Conservation (phyloP, 176 grass and related monocot genomes). For the Lolium multiflorum region DNA sequence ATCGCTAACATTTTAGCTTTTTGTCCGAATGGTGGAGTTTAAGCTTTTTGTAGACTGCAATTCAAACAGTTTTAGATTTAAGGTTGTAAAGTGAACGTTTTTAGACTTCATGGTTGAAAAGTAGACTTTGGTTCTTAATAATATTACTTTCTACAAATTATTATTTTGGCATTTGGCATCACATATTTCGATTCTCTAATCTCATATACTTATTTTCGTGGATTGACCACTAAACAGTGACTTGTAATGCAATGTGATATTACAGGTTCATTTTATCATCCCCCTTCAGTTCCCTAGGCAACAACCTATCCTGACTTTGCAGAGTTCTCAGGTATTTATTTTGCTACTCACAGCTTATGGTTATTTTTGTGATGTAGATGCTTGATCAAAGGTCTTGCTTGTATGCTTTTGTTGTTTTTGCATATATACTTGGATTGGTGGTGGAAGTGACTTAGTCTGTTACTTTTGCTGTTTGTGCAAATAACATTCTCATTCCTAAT, state of each 20-base stretch:
- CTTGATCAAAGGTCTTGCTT: constrained; percentile 12
- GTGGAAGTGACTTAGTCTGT: background rate
- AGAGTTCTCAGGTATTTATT: constrained; percentile 85
- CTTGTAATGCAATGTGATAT: constrained; percentile 38
- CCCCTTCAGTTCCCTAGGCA: constrained; percentile 89
- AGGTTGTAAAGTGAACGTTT: background rate
- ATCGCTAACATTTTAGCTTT: background rate
- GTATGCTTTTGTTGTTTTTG: background rate
- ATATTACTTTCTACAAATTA: constrained; percentile 18
- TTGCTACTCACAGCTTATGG: background rate
- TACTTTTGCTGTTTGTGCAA: background rate
- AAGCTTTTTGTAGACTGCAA: background rate
- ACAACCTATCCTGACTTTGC: constrained; percentile 69
- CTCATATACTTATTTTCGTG: constrained; percentile 7
- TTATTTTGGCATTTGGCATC: constrained; percentile 19
- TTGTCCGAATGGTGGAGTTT: background rate
- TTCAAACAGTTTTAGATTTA: constrained; percentile 15
- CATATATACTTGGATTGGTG: background rate
- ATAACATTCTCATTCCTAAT: constrained; percentile 1
- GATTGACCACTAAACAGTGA: constrained; percentile 25
- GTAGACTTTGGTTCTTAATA: background rate
- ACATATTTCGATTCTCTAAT: constrained; percentile 20
- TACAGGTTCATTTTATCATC: constrained; percentile 92
- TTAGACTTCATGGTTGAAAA: background rate
- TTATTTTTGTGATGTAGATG: constrained; percentile 44